Evolutionary conservation across 768 basidiomycete genomes (phyloP).

Genomic region (Suillus placidus): DNA sequence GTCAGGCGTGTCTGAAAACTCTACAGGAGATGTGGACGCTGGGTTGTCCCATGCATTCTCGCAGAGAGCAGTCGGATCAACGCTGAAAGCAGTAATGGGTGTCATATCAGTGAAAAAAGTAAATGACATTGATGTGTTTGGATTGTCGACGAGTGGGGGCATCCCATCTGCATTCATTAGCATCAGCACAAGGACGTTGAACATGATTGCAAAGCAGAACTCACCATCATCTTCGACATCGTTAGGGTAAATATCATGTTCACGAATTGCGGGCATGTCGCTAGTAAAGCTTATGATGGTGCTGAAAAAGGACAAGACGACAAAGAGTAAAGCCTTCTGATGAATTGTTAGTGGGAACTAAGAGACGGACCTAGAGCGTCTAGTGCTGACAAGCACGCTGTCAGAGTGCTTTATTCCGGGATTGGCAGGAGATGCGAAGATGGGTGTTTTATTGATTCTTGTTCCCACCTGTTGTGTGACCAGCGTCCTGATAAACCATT

Average conservation of each 20-base stretch:
- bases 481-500: not conserved
- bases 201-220: slow-evolving; percentile 4
- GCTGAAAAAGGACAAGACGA: slow-evolving; percentile 3
- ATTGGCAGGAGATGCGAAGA: slow-evolving; percentile 38
- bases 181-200: not conserved
- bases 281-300: slow-evolving; percentile 5
- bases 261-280: slow-evolving; percentile 32
- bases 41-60: slow-evolving; percentile 37
- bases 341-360: slow-evolving; percentile 12
- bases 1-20: slow-evolving; percentile 20
- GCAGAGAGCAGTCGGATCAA: slow-evolving; percentile 37
- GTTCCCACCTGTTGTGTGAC: slow-evolving; percentile 30
- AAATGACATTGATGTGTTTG: slow-evolving; percentile 54
- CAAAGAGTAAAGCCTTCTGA: not conserved
- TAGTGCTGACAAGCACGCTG: slow-evolving; percentile 21
- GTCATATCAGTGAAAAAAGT: slow-evolving; percentile 66
- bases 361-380: slow-evolving; percentile 33
- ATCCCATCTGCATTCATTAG: slow-evolving; percentile 42
- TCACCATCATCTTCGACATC: slow-evolving; percentile 42
- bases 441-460: slow-evolving; percentile 26
- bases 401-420: slow-evolving; percentile 37
- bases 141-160: slow-evolving; percentile 57
- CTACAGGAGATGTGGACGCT: slow-evolving; percentile 22
- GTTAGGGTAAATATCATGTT: slow-evolving; percentile 27
- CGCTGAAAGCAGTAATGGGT: slow-evolving; percentile 49